phyloP scores from a whole-genome alignment of 73 alveolate species.

The Loxodes magnus region DNA sequence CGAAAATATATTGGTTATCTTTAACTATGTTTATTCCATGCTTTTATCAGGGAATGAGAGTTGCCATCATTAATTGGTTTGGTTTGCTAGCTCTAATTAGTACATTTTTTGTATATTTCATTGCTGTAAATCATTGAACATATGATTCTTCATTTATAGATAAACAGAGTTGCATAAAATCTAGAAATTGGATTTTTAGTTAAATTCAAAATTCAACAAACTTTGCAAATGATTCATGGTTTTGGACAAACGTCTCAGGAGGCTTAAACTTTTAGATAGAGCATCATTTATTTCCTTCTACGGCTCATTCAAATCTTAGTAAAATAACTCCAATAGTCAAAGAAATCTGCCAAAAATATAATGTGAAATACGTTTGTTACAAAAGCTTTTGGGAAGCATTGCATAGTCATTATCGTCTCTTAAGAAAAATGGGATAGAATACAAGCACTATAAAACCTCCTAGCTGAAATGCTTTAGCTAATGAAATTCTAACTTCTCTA shows the following conservation, averaged over 20 bases:
- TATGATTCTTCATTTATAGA: conserved; percentile 52
- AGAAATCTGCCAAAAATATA: conserved; percentile 31
- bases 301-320: conserved; percentile 43
- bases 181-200: conserved; percentile 56
- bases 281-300: conserved; percentile 58
- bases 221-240: conserved; percentile 38
- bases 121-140: conserved; percentile 71
- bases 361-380: conserved; percentile 23
- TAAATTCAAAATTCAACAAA: conserved; percentile 49
- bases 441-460: too few species aligned
- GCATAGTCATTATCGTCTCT: conserved; percentile 22
- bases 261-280: conserved; percentile 54
- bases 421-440: too few species aligned
- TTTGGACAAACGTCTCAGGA: conserved; percentile 54
- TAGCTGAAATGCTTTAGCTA: too few species aligned
- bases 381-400: conserved; percentile 30
- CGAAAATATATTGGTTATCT: conserved; percentile 27
- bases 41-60: conserved; percentile 18
- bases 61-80: conserved; percentile 39
- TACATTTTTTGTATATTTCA: conserved; percentile 36
- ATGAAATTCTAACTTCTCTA: too few species aligned
- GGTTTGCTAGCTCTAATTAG: conserved; percentile 26
- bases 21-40: conserved; percentile 28
- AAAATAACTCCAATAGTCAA: conserved; percentile 34
- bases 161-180: conserved; percentile 23